Evolutionary conservation across 352 stramenopile species (phyloP).

Genomic region (Phytophthora chlamydospora): DNA sequence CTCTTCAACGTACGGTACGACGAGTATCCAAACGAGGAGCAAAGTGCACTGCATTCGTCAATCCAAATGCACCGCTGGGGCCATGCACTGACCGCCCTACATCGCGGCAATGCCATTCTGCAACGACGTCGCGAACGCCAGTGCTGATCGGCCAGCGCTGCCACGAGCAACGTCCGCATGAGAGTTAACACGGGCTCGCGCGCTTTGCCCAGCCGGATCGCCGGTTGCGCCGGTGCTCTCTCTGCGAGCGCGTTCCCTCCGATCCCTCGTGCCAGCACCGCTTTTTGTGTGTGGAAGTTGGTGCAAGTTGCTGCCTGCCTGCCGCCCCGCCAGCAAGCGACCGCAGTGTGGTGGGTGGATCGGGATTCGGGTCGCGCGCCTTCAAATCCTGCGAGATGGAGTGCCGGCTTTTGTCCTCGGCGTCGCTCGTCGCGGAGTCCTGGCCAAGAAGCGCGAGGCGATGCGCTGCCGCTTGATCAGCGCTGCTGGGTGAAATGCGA

Average conservation of each 20-base stretch:
- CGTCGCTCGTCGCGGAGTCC: constrained; percentile 7
- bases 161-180: background rate
- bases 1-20: background rate
- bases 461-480: background rate
- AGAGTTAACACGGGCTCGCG: background rate
- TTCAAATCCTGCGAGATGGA: constrained; percentile 28
- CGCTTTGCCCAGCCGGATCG: background rate
- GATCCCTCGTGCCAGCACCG: background rate
- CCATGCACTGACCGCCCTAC: no score
- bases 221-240: background rate
- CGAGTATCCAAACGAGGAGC: no score
- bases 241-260: background rate
- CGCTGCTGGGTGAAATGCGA: background rate
- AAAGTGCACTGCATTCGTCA: no score
- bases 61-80: no score
- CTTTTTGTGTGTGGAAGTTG: constrained; percentile 4
- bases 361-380: background rate
- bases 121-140: no score
- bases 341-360: constrained; percentile 12
- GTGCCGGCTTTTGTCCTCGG: constrained; percentile 11
- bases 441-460: background rate
- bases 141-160: no score
- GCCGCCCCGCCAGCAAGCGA: background rate
- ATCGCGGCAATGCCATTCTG: no score
- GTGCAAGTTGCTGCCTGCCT: background rate